Percentiles rank a stretch among this genome's conserved stretches.
phyloP scores from a whole-genome alignment of 345 rosid species.

The Sonneratia caseolaris region DNA sequence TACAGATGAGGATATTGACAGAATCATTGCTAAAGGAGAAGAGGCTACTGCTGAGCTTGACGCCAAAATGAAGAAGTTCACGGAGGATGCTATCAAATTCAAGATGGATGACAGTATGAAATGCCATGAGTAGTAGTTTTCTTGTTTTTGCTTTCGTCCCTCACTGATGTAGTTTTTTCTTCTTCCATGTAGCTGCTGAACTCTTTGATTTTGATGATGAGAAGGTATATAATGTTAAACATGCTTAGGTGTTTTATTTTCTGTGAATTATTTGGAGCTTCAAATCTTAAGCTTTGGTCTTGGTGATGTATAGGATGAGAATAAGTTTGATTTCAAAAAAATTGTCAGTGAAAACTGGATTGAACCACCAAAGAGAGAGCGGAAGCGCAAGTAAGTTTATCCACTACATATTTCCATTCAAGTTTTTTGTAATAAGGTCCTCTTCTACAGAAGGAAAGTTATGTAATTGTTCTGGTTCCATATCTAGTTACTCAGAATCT shows the following conservation, averaged over 20 bases:
- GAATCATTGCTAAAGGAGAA: constrained; percentile 97
- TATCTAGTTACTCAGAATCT: constrained; percentile 79
- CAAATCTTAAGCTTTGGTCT: not conserved
- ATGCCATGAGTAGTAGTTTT: not conserved
- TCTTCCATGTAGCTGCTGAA: constrained; percentile 60
- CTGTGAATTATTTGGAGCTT: not conserved
- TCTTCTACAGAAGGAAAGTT: not conserved
- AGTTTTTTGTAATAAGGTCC: constrained; percentile 5
- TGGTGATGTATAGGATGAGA: constrained; percentile 55
- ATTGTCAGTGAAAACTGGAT: constrained; percentile 93
- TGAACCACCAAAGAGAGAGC: constrained; percentile 97
- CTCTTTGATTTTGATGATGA: constrained; percentile 89
- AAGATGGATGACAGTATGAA: constrained; percentile 94
- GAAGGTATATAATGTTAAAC: constrained; percentile 34
- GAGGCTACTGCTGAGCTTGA: constrained; percentile 95
- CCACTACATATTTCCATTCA: not conserved
- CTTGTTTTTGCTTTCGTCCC: not conserved
- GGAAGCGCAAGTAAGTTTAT: constrained; percentile 82
- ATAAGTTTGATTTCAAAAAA: constrained; percentile 77
- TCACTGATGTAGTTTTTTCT: constrained; percentile 3
- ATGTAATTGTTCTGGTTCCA: not conserved
- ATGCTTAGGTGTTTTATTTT: not conserved
- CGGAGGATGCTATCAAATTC: constrained; percentile 94
- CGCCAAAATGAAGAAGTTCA: constrained; percentile 98
- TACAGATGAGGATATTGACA: constrained; percentile 93